These are phyloP conservation scores for Cytidiella melzeri DNA, from an alignment of 768 basidiomycete genomes.

Conservation along the genomic window DNA sequence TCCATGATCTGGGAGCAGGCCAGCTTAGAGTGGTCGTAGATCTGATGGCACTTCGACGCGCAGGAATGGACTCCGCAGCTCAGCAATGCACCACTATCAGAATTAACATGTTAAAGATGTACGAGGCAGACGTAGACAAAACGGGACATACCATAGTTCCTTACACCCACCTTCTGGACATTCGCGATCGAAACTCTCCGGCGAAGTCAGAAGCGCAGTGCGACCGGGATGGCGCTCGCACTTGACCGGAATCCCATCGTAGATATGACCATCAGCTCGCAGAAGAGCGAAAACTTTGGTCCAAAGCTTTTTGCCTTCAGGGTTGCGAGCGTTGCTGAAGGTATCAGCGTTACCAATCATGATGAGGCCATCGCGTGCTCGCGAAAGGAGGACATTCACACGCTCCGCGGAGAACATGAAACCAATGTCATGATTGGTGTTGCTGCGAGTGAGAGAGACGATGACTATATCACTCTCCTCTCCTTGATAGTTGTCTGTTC, in stretches of 20 bases:
- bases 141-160: constrained; percentile 45
- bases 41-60: constrained; percentile 55
- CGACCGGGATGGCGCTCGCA: constrained; percentile 51
- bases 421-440: constrained; percentile 49
- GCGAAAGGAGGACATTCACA: constrained; percentile 64
- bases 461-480: constrained; percentile 70
- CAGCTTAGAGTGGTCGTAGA: constrained; percentile 49
- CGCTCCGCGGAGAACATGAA: constrained; percentile 70
- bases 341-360: constrained; percentile 61
- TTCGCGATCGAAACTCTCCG: constrained; percentile 42
- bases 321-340: constrained; percentile 43
- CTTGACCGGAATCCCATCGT: constrained; percentile 51
- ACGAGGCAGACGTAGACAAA: too few relatives aligned
- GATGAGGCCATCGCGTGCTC: constrained; percentile 58
- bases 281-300: constrained; percentile 40
- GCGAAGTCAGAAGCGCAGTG: constrained; percentile 31
- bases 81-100: constrained; percentile 40
- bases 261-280: constrained; percentile 37
- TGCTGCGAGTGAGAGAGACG: constrained; percentile 55
- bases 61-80: constrained; percentile 50
- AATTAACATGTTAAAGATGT: too few relatives aligned
- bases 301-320: constrained; percentile 45
- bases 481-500: constrained; percentile 68
- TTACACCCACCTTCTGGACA: constrained; percentile 61
- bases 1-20: constrained; percentile 35